Conservation (phyloP, 257 asterid genomes). For the Henckelia pumila region DNA sequence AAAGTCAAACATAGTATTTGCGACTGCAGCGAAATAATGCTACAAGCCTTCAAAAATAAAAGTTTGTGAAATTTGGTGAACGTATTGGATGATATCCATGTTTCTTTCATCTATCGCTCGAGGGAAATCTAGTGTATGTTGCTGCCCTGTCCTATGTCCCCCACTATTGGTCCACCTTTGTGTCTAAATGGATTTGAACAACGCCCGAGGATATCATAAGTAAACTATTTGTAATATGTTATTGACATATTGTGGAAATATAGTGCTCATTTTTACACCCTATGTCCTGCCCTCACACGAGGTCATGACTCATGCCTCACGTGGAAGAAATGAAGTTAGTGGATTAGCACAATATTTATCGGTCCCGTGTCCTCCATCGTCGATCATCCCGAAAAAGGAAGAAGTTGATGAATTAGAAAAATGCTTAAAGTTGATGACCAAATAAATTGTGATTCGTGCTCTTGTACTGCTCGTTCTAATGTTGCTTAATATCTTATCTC, state of each 20-base stretch:
- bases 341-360: neutral
- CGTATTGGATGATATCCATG: neutral
- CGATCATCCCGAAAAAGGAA: neutral
- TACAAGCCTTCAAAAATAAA: neutral
- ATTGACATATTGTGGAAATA: neutral
- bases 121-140: neutral
- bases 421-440: neutral
- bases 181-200: neutral
- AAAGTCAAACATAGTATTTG: neutral
- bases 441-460: neutral
- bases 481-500: neutral
- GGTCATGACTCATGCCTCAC: neutral
- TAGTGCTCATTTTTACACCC: conserved; percentile 4
- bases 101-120: conserved; percentile 8
- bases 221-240: neutral
- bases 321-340: conserved; percentile 15
- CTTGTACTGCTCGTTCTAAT: neutral
- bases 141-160: neutral
- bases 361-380: neutral
- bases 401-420: neutral
- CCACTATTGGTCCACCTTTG: neutral
- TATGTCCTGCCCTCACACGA: neutral
- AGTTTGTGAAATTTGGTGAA: neutral
- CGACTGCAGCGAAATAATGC: neutral
- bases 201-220: neutral